Evolutionary conservation across 2,329 filamentous ascomycete species (phyloP).

Genomic region (Phialocephala subalpina): DNA sequence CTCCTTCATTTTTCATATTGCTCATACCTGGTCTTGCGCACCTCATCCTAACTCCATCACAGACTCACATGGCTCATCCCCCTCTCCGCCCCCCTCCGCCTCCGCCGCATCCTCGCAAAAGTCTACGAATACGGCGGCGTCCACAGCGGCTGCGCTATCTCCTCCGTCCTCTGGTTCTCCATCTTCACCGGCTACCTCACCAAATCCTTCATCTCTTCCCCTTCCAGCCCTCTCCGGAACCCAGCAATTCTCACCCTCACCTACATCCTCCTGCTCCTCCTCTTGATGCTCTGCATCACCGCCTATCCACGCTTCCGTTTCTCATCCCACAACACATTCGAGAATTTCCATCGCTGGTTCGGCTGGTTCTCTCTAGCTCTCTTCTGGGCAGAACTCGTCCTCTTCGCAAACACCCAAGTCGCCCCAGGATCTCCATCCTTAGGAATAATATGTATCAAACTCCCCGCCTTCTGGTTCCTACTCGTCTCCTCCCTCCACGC

Average conservation of each 20-base stretch:
- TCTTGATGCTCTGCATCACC: slow-evolving; percentile 55
- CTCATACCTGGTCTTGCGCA: neutral
- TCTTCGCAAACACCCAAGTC: slow-evolving; percentile 39
- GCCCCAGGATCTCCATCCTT: neutral
- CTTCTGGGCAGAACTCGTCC: slow-evolving; percentile 58
- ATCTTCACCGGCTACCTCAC: slow-evolving; percentile 44
- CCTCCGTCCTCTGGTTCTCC: slow-evolving; percentile 56
- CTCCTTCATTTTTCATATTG: neutral
- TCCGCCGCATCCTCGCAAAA: slow-evolving; percentile 56
- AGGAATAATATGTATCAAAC: slow-evolving; percentile 20
- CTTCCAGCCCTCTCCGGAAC: slow-evolving; percentile 5
- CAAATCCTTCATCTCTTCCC: slow-evolving; percentile 24
- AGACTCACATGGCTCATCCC: slow-evolving; percentile 54
- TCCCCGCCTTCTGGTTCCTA: slow-evolving; percentile 65
- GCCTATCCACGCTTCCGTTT: slow-evolving; percentile 59
- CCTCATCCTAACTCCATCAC: neutral
- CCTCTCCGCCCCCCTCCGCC: slow-evolving; percentile 52
- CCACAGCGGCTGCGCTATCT: slow-evolving; percentile 58
- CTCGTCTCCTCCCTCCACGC: slow-evolving; percentile 58
- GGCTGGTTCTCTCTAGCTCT: slow-evolving; percentile 60
- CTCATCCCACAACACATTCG: slow-evolving; percentile 61
- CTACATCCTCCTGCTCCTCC: slow-evolving; percentile 49
- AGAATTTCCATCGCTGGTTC: slow-evolving; percentile 61
- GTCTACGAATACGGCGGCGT: slow-evolving; percentile 61
- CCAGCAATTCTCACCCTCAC: slow-evolving; percentile 24